Evolutionary conservation across 352 stramenopile species (phyloP).

Genomic region (Pythium coloratum): DNA sequence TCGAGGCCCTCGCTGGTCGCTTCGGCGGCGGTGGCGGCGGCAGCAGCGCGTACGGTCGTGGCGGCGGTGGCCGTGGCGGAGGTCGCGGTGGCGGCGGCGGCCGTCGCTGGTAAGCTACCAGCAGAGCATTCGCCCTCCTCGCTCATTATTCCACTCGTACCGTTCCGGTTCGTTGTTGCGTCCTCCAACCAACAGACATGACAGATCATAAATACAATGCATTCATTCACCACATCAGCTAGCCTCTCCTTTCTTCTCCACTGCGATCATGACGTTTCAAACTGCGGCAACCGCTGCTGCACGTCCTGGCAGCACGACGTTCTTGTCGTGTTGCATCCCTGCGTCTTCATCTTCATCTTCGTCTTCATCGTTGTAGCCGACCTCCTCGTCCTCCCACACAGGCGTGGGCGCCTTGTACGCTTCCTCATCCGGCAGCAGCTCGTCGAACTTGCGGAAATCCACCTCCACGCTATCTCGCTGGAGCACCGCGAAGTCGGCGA

Average conservation of each 20-base stretch:
- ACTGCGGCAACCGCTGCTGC: conserved; percentile 2
- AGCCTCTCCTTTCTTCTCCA: background rate
- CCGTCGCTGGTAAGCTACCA: conserved; percentile 46
- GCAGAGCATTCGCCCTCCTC: background rate
- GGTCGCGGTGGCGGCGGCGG: conserved; percentile 33
- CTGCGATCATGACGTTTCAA: background rate
- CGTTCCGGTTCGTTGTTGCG: background rate
- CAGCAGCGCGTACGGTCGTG: conserved; percentile 51
- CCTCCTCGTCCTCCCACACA: conserved; percentile 18
- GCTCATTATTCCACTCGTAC: conserved; percentile 4
- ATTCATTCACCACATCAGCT: background rate
- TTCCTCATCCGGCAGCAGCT: conserved; percentile 37
- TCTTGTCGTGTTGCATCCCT: background rate
- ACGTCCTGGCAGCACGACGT: background rate
- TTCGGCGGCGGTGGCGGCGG: conserved; percentile 53
- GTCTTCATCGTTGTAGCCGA: conserved; percentile 2
- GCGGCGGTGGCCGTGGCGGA: conserved; percentile 63
- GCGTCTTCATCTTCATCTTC: conserved; percentile 5
- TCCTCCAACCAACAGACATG: background rate
- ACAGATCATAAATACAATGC: conserved; percentile 23
- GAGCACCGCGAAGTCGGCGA: conserved; percentile 76
- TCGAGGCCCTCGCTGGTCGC: conserved; percentile 68
- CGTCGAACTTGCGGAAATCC: conserved; percentile 71
- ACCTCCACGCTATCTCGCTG: conserved; percentile 64
- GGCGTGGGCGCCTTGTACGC: conserved; percentile 13